These are phyloP conservation scores for Cyberlindnera mycetangii DNA, from an alignment of 805 yeast genomes.

Conservation along the genomic window DNA sequence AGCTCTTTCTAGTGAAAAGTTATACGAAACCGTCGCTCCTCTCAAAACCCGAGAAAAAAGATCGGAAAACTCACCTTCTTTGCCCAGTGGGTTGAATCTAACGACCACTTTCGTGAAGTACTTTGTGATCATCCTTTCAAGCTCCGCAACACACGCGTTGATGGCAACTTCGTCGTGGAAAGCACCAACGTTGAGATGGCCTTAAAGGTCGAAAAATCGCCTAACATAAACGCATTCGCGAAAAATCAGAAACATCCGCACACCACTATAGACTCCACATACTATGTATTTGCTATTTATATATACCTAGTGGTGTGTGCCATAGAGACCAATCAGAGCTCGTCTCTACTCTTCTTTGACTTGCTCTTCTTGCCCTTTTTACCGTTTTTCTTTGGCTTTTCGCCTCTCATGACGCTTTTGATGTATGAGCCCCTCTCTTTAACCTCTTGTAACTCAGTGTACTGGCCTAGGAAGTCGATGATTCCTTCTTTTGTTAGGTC, in stretches of 20 bases:
- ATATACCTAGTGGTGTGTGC: too few species aligned
- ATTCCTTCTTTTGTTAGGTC: slow-evolving; percentile 31
- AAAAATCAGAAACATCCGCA: too few species aligned
- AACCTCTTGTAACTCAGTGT: slow-evolving; percentile 25
- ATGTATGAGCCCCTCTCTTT: slow-evolving; percentile 11
- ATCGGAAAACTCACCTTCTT: slow-evolving; percentile 60
- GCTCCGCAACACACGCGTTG: too few species aligned
- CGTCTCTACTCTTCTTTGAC: slow-evolving; percentile 1
- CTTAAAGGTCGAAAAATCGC: too few species aligned
- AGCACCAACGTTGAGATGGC: too few species aligned
- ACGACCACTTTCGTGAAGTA: slow-evolving; percentile 77
- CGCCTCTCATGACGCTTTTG: slow-evolving; percentile 26
- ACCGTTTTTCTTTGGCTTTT: slow-evolving; percentile 20
- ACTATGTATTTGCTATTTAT: too few species aligned
- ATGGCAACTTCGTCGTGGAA: too few species aligned
- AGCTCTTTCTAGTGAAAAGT: too few species aligned
- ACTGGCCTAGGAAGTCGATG: slow-evolving; percentile 30
- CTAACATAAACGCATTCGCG: too few species aligned
- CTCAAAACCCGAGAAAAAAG: too few species aligned
- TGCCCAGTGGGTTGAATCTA: slow-evolving; percentile 72
- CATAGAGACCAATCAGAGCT: background rate
- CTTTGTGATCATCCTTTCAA: slow-evolving; percentile 96
- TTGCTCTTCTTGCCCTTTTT: slow-evolving; percentile 3
- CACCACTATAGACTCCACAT: too few species aligned
- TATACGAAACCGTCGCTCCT: too few species aligned